phyloP scores from a whole-genome alignment of 169 alveolate genomes.

The Cryptosporidium muris region DNA sequence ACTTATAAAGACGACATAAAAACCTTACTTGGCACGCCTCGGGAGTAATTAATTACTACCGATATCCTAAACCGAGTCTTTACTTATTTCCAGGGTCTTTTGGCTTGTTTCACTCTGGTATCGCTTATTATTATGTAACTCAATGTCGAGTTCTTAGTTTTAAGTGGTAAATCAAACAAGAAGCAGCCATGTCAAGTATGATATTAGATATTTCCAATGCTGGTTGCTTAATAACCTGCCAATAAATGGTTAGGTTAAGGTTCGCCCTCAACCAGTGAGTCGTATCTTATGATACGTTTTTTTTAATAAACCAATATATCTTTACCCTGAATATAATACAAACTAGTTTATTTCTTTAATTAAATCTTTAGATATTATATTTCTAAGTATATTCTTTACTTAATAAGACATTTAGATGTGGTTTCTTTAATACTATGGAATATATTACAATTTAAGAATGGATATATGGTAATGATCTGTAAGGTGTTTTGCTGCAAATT shows the following conservation, averaged over 20 bases:
- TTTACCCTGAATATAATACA: neutral
- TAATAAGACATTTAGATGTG: no score
- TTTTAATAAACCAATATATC: constrained; percentile 64
- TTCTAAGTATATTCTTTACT: no score
- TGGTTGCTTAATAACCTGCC: constrained; percentile 70
- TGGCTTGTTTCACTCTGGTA: constrained; percentile 57
- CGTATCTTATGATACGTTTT: constrained; percentile 71
- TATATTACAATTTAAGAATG: no score
- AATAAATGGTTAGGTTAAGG: constrained; percentile 65
- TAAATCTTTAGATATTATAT: no score
- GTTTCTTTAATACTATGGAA: no score
- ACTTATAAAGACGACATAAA: neutral
- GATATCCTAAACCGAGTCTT: constrained; percentile 68
- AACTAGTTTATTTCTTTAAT: no score
- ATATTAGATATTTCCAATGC: constrained; percentile 13
- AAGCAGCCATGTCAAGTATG: constrained; percentile 39
- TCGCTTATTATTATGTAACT: neutral
- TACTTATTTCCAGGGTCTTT: constrained; percentile 16
- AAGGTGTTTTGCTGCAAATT: no score
- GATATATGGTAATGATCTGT: no score
- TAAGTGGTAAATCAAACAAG: neutral
- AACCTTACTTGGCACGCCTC: constrained; percentile 36
- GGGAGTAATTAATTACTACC: constrained; percentile 11
- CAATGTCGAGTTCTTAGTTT: neutral
- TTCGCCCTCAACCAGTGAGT: constrained; percentile 73